Percentiles rank a stretch among this genome's conserved stretches.
phyloP scores from a whole-genome alignment of 2,329 filamentous ascomycete genomes.

The Stagonosporopsis cucurbitacearum region DNA sequence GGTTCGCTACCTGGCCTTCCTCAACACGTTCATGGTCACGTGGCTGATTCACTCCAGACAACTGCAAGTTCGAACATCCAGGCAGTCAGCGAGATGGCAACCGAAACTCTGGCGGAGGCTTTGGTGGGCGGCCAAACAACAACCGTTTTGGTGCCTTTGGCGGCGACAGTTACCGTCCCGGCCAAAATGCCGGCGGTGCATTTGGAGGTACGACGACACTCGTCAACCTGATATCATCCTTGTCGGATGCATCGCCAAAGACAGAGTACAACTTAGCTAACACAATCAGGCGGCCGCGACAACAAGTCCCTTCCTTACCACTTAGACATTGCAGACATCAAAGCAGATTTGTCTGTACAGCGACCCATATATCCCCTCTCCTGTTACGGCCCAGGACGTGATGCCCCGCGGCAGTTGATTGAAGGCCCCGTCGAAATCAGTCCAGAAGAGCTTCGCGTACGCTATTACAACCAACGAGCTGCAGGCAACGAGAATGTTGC shows the following conservation, averaged over 20 bases:
- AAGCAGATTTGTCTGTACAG: constrained; percentile 70
- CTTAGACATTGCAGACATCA: constrained; percentile 41
- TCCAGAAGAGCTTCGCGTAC: constrained; percentile 81
- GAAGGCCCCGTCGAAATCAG: constrained; percentile 85
- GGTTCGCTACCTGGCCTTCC: constrained; percentile 52
- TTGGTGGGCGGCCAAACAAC: constrained; percentile 33
- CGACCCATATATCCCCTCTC: constrained; percentile 86
- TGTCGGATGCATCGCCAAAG: neutral
- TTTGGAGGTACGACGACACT: constrained; percentile 49
- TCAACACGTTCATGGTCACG: neutral
- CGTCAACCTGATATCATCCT: neutral
- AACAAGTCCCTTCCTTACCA: constrained; percentile 31
- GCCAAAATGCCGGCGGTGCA: constrained; percentile 32
- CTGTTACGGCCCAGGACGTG: constrained; percentile 77
- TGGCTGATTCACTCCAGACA: constrained; percentile 52
- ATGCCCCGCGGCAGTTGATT: constrained; percentile 82
- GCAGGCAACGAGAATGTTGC: constrained; percentile 65
- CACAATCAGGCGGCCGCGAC: constrained; percentile 25
- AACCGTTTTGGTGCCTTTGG: constrained; percentile 63
- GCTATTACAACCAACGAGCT: constrained; percentile 70
- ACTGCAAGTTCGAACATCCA: constrained; percentile 67
- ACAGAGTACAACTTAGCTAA: neutral
- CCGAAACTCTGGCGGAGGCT: constrained; percentile 34
- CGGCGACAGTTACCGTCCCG: constrained; percentile 42
- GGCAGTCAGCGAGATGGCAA: constrained; percentile 42